A percentile compares a stretch with the other conserved stretches of the same genome.
Conservation (phyloP, 768 basidiomycete species). For the Cystoderma amianthinum region DNA sequence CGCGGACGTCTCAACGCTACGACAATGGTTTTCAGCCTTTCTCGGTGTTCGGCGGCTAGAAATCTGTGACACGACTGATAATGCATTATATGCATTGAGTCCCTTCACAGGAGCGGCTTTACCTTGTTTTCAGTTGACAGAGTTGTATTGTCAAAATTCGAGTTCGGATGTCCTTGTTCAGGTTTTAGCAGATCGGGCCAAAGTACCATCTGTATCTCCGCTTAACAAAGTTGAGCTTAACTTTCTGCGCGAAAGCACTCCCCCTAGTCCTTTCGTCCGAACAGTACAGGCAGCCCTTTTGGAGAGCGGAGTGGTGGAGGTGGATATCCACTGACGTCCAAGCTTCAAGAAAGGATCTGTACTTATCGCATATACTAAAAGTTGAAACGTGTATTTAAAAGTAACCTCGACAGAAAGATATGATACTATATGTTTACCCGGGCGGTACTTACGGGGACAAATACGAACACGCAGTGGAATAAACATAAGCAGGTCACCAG, state of each 20-base stretch:
- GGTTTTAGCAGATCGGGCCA: constrained; percentile 11
- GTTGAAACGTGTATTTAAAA: no score
- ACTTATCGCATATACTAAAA: no score
- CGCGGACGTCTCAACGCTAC: background rate
- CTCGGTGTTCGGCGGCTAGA: background rate
- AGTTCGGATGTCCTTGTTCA: constrained; percentile 12
- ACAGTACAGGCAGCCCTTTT: no score
- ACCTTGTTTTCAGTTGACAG: constrained; percentile 13
- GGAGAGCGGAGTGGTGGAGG: background rate
- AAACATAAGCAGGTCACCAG: no score
- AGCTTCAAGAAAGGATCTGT: no score
- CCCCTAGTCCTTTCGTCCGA: background rate
- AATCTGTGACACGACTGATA: background rate
- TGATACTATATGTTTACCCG: no score
- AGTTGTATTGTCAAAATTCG: constrained; percentile 20
- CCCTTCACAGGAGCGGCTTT: no score
- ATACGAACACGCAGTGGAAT: no score
- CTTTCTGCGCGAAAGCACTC: constrained; percentile 7
- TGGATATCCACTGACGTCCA: no score
- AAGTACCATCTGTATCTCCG: constrained; percentile 1
- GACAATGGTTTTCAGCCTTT: background rate
- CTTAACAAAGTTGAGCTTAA: constrained; percentile 12
- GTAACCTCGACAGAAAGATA: no score
- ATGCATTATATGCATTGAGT: background rate
- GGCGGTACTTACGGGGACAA: no score